phyloP scores from a whole-genome alignment of 2,329 filamentous ascomycete species.

The Blumeria graminis region DNA sequence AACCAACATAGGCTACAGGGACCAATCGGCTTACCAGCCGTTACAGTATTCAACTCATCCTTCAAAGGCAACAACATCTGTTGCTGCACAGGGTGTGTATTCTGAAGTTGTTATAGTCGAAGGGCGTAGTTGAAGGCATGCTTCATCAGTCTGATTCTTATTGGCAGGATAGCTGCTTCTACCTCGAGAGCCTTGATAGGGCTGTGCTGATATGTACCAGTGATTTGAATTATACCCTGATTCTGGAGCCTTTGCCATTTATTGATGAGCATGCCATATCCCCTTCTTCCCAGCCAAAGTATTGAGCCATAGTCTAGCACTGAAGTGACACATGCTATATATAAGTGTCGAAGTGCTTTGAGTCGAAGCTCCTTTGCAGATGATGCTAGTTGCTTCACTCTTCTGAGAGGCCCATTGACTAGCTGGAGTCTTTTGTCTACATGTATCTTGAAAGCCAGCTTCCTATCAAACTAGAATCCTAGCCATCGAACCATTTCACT shows the following conservation, averaged over 20 bases:
- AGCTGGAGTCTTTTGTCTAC: not conserved
- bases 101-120: not conserved
- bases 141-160: not conserved
- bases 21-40: too few species aligned
- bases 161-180: not conserved
- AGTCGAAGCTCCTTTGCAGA: not conserved
- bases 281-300: not conserved
- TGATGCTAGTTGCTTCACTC: not conserved
- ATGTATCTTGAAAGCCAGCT: not conserved
- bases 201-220: not conserved
- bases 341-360: not conserved
- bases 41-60: not conserved
- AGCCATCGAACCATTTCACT: not conserved
- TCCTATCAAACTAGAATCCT: not conserved
- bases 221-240: not conserved
- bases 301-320: not conserved
- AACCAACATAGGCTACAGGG: too few species aligned
- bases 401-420: not conserved
- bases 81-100: not conserved
- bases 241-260: not conserved
- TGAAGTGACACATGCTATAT: not conserved
- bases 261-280: not conserved
- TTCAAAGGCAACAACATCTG: not conserved
- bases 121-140: not conserved
- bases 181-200: not conserved